Evolutionary conservation across 1,284 basidiomycete species (phyloP).

Genomic region (Rhodotorula sp.): DNA sequence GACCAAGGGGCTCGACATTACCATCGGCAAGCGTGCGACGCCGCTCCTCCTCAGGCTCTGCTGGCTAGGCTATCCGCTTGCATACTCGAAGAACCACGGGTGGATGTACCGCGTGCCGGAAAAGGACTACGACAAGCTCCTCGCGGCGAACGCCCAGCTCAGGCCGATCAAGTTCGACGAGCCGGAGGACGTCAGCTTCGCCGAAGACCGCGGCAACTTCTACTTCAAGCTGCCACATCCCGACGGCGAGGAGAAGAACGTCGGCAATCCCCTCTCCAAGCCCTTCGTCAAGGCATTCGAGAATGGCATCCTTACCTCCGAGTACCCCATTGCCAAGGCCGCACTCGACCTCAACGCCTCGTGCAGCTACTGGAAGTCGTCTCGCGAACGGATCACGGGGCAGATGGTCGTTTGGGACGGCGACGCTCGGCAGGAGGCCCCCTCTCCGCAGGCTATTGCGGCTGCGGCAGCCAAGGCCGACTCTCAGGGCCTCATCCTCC

Average conservation of each 20-base stretch:
- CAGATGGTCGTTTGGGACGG: constrained; percentile 91
- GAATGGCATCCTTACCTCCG: constrained; percentile 69
- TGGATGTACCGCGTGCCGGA: constrained; percentile 82
- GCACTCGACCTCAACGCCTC: constrained; percentile 90
- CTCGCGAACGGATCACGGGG: constrained; percentile 84
- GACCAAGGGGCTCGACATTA: constrained; percentile 68
- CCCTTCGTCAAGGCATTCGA: constrained; percentile 84
- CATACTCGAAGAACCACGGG: constrained; percentile 81
- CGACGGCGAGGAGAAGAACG: constrained; percentile 89
- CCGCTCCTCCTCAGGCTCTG: constrained; percentile 82
- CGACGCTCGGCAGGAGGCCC: constrained; percentile 18
- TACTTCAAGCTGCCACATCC: constrained; percentile 97
- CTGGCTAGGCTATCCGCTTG: constrained; percentile 83
- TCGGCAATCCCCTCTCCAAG: constrained; percentile 87
- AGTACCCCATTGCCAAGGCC: constrained; percentile 66
- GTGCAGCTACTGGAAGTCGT: constrained; percentile 97
- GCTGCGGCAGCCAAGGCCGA: constrained; percentile 47
- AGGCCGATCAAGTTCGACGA: constrained; percentile 57
- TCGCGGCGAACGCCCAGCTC: constrained; percentile 26
- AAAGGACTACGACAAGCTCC: constrained; percentile 33
- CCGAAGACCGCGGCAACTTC: constrained; percentile 54
- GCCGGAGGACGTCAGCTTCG: constrained; percentile 60
- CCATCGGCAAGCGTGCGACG: constrained; percentile 76
- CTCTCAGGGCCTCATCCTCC: constrained; percentile 87
- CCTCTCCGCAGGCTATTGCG: constrained; percentile 19